Base-by-base conservation (phyloP, 1,284 basidiomycete genomes). In the Leccinum subatratum region DNA sequence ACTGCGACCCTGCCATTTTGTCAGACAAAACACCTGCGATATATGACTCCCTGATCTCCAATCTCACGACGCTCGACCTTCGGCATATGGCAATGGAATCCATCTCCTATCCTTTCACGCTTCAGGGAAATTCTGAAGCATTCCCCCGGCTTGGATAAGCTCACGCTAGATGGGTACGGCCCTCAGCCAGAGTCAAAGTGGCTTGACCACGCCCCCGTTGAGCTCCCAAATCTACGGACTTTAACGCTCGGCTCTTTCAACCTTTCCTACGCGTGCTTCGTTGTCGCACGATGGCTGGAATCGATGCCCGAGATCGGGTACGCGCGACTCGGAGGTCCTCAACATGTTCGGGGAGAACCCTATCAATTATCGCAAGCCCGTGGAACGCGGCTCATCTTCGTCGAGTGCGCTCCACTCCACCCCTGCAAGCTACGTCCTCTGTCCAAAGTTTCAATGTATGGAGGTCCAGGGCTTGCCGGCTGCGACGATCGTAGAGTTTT, bases 31-130 rank as follows among this genome's bases (percentile, higher is more conserved):
- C 74, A 51, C 12, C 11, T 22, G 11, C 75, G 76, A 32, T 80
- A 82, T 69, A 76, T 22, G 75, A 73, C 12, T 79, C 84, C 14
- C 71, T 76, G 3, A 73, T 87, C 9, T 70, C 72, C 30, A 84
- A 88, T 69, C 81, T 90, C 20, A 81, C 81, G 39, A 82, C 81
- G 5, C 78, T 90, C 58, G 88, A 90, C 69, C 75, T 91, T 64
- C 83, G 87, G 59, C 82, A 84, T 34, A 80, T 89, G 64, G 79
- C 85, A 12, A 72, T 83, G 16, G 76, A 83, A 4, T 75, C 81
- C 81, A 8, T 81, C 80, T 57, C 88, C 86, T 6, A 77, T 76
- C 28, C 74, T 84, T 12, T 39, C 68, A 8, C 79, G 79, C 18
- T 89, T 89, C 72, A 81, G 82, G 37, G 75, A 81, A 58, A 79